A percentile compares a stretch with the other conserved stretches of the same genome.
These are phyloP conservation scores for Stipa capillata DNA, from an alignment of 176 grass and related monocot genomes.

Conservation along the genomic window DNA sequence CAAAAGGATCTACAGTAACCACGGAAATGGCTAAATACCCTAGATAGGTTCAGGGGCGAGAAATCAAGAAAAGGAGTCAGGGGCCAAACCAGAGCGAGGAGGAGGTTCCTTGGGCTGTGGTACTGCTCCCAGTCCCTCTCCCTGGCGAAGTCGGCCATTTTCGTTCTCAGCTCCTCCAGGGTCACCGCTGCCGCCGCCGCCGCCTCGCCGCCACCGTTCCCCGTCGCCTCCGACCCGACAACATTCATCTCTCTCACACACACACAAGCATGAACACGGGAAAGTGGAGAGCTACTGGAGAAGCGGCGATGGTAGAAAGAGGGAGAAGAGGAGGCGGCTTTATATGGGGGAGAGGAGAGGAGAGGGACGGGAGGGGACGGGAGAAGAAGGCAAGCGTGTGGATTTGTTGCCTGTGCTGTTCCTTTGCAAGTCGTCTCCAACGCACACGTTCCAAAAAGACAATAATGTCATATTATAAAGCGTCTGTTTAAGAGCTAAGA, in stretches of 20 bases:
- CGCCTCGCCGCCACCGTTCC: background rate
- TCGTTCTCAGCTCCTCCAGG: constrained; percentile 54
- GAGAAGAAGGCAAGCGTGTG: no score
- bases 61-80: background rate
- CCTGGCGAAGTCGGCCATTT: constrained; percentile 65
- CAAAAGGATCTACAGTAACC: background rate
- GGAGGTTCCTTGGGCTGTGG: constrained; percentile 75
- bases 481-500: no score
- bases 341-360: no score
- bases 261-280: no score
- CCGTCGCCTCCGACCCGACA: background rate
- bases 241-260: background rate
- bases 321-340: no score
- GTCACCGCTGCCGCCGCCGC: constrained; percentile 41
- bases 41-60: background rate
- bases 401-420: no score
- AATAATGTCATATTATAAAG: no score
- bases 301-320: no score
- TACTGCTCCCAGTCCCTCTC: constrained; percentile 77
- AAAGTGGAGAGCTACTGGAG: no score
- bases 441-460: no score
- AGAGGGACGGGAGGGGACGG: no score
- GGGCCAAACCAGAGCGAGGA: constrained; percentile 46
- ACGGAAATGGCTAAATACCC: background rate
- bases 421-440: no score